Base-by-base conservation (phyloP, 2,329 filamentous ascomycete genomes). In the Paraphoma chrysanthemicola region DNA sequence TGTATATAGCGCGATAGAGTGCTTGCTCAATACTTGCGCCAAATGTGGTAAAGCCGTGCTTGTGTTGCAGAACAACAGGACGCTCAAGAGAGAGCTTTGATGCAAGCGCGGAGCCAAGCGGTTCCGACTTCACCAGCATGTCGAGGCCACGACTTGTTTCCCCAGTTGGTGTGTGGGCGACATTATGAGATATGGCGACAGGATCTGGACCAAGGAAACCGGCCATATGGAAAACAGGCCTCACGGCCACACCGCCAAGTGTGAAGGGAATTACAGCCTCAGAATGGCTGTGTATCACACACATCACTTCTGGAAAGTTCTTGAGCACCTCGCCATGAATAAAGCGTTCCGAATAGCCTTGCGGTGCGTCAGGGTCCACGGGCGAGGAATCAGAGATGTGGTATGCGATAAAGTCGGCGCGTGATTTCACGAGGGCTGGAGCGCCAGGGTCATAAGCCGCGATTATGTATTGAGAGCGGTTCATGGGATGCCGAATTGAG, bases 341-440 rank as follows among this genome's bases (percentile, higher is more conserved):
- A 67, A 70, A 80, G 36, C 79, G 74, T 60, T 82, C 79, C 7
- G 63, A 68, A 61, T 79, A 81, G 31, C 68, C 69, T 45, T 76
- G 74, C 0, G 74, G 70, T 0, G 77, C 71, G 36, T 69, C 65
- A 0, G 75, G 60, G 39, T 81, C 70, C 1, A 83, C 77, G 0
- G 82, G 77, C 12, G 70, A 66, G 10, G 75, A 78, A 55, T 81
- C 78, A 0, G 64, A 55, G 17, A 85, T 70, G 30, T 72, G 58
- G 62, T 84, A 85, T 44, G 80, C 75, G 31, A 84, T 77, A 3
- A 85, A 68, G 62, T 86, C 81, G 18, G 67, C 58, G 3, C 64
- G 57, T 0, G 72, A 79, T 9, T 77, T 77, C 2, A 85, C 77
- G 1, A 81, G 72, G 2, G 79, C 83, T 2, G 83, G 82, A 4